Percentiles rank a stretch among this genome's conserved stretches.
These are phyloP conservation scores for Phoma herbarum DNA, from an alignment of 2,329 filamentous ascomycete species.

Conservation along the genomic window DNA sequence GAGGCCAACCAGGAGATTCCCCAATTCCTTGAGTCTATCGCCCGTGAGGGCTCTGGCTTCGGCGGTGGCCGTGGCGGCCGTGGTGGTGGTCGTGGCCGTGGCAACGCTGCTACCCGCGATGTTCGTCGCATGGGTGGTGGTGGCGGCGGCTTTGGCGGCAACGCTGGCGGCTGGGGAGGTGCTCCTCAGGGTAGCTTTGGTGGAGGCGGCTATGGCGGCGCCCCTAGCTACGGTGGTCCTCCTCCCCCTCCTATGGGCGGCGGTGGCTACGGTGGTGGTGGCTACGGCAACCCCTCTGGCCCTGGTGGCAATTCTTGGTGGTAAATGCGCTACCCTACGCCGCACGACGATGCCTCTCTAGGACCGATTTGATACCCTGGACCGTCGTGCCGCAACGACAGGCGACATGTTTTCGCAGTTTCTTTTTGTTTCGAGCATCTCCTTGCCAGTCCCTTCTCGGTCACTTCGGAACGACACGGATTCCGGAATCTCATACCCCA, in stretches of 20 bases:
- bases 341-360: constrained; percentile 42
- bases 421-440: constrained; percentile 39
- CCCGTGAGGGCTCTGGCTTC: constrained; percentile 86
- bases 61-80: constrained; percentile 74
- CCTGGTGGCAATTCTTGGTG: constrained; percentile 74
- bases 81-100: constrained; percentile 75
- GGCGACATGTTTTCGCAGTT: constrained; percentile 36
- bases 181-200: constrained; percentile 40
- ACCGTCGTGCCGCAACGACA: constrained; percentile 31
- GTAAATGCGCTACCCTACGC: constrained; percentile 52
- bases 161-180: constrained; percentile 56
- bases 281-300: constrained; percentile 75
- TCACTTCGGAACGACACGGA: constrained; percentile 49
- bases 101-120: constrained; percentile 78
- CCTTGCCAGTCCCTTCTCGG: constrained; percentile 47
- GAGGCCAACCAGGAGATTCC: constrained; percentile 98
- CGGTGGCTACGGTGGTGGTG: constrained; percentile 57
- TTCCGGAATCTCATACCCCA: constrained; percentile 58
- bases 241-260: constrained; percentile 58
- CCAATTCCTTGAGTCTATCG: constrained; percentile 93
- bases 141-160: constrained; percentile 65
- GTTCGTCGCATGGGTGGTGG: constrained; percentile 70
- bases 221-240: constrained; percentile 69
- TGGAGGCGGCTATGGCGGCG: constrained; percentile 54
- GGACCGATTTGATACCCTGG: constrained; percentile 37